phyloP scores from a whole-genome alignment of 495 filamentous ascomycete genomes.

The Hypomontagnella monticulosa region DNA sequence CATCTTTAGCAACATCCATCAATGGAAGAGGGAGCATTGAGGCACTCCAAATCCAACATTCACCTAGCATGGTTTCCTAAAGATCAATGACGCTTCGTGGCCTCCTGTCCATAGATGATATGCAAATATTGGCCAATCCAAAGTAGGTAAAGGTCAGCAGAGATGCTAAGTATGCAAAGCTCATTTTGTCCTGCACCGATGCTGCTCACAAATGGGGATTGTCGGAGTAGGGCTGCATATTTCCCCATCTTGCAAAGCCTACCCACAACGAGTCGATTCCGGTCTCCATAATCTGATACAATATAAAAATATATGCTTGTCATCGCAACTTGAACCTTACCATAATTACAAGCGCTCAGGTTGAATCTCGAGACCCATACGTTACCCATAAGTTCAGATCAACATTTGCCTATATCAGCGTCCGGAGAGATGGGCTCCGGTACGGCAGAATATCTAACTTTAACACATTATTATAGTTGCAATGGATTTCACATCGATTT shows the following conservation, averaged over 20 bases:
- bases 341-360: neutral
- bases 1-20: no score
- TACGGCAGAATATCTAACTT: constrained; percentile 21
- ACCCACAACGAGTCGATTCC: constrained; percentile 12
- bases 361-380: neutral
- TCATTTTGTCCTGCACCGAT: neutral
- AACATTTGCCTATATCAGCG: constrained; percentile 19
- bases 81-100: no score
- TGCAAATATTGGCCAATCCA: no score
- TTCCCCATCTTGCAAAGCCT: constrained; percentile 33
- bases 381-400: constrained; percentile 2
- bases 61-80: no score
- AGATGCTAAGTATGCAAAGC: neutral
- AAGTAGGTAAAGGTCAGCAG: no score
- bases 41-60: no score
- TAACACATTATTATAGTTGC: constrained; percentile 9
- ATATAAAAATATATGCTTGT: constrained; percentile 7
- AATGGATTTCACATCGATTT: constrained; percentile 3
- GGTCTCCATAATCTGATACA: constrained; percentile 22
- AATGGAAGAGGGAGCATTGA: no score
- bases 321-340: neutral
- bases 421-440: constrained; percentile 34
- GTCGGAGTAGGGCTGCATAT: constrained; percentile 38
- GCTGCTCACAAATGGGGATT: constrained; percentile 14
- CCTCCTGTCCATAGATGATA: no score